These are phyloP conservation scores for Fagus sylvatica DNA, from an alignment of 306 rosid genomes.

Conservation along the genomic window DNA sequence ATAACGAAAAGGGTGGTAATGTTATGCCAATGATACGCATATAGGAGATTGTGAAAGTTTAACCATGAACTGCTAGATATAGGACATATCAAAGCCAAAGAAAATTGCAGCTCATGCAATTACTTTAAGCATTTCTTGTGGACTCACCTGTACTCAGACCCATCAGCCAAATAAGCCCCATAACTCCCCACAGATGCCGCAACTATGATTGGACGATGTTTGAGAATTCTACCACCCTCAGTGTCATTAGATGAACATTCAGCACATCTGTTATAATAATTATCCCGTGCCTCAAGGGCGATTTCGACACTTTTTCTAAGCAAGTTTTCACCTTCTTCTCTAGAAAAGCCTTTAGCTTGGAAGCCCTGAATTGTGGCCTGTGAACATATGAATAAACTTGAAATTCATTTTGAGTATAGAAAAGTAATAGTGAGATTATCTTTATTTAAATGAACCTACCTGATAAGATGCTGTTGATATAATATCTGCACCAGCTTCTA, in stretches of 20 bases:
- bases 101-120: conserved; percentile 13
- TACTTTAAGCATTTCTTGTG: conserved; percentile 4
- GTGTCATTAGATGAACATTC: conserved; percentile 19
- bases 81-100: conserved; percentile 5
- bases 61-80: conserved; percentile 13
- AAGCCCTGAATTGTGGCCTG: conserved; percentile 67
- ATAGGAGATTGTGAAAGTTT: not conserved
- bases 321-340: conserved; percentile 44
- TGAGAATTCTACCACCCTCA: conserved; percentile 33
- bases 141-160: conserved; percentile 63
- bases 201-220: conserved; percentile 40
- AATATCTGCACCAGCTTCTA: conserved; percentile 62
- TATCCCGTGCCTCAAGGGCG: conserved; percentile 47
- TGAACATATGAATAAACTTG: conserved; percentile 16
- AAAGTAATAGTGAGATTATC: not conserved
- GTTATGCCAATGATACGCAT: not conserved
- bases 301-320: conserved; percentile 54
- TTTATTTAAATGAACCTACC: conserved; percentile 26
- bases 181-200: conserved; percentile 64
- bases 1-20: not conserved
- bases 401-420: conserved; percentile 4
- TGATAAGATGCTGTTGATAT: conserved; percentile 58
- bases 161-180: conserved; percentile 66
- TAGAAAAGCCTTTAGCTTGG: conserved; percentile 46
- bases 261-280: conserved; percentile 42